These are phyloP conservation scores for Bacidia gigantensis DNA, from an alignment of 495 filamentous ascomycete species.

Conservation along the genomic window DNA sequence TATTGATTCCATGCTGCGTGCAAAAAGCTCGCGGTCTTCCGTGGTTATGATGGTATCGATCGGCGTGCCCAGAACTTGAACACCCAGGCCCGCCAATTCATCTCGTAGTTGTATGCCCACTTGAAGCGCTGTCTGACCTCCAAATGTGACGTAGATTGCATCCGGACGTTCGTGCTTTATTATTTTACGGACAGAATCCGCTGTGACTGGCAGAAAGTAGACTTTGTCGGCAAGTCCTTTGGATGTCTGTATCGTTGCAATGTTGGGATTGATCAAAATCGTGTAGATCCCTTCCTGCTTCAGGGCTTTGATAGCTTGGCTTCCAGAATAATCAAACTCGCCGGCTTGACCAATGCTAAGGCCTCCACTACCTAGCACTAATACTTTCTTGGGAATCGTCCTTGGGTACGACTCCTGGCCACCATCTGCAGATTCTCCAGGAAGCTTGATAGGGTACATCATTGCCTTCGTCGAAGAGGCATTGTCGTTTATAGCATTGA, in stretches of 20 bases:
- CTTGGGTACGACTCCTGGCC: conserved; percentile 61
- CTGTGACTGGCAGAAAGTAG: conserved; percentile 93
- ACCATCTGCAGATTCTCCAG: conserved; percentile 66
- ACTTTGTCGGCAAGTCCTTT: conserved; percentile 94
- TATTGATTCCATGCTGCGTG: conserved; percentile 95
- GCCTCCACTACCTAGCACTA: conserved; percentile 90
- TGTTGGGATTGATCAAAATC: conserved; percentile 95
- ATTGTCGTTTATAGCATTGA: conserved; percentile 62
- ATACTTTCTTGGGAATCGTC: conserved; percentile 85
- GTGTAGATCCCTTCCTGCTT: conserved; percentile 95
- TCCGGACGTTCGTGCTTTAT: conserved; percentile 91
- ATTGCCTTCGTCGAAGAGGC: conserved; percentile 47
- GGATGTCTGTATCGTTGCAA: conserved; percentile 96
- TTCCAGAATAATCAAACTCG: conserved; percentile 98
- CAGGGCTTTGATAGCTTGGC: conserved; percentile 81
- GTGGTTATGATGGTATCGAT: conserved; percentile 98
- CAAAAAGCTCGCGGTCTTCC: conserved; percentile 93
- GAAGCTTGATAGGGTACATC: conserved; percentile 60
- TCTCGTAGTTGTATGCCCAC: conserved; percentile 95
- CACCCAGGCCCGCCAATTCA: conserved; percentile 81
- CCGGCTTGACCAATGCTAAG: conserved; percentile 96
- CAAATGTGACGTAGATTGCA: conserved; percentile 94
- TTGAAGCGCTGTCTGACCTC: conserved; percentile 87
- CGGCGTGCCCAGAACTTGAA: conserved; percentile 87
- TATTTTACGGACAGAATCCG: conserved; percentile 91